These are phyloP conservation scores for Hibiscus mutabilis DNA, from an alignment of 345 rosid species.

Conservation along the genomic window DNA sequence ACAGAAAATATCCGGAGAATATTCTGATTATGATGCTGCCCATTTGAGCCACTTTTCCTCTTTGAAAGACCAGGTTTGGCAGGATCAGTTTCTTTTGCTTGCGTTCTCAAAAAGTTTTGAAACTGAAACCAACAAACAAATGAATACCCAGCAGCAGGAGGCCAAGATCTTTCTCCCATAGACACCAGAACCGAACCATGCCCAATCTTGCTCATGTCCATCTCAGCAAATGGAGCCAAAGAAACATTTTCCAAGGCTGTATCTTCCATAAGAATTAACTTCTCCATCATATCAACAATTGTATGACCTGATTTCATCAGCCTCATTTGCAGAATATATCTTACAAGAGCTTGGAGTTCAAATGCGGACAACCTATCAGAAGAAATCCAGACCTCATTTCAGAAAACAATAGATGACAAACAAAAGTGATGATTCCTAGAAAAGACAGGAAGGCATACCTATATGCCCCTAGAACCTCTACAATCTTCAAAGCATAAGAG, in stretches of 20 bases:
- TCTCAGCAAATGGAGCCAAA: constrained; percentile 87
- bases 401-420: constrained; percentile 16
- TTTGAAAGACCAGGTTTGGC: constrained; percentile 43
- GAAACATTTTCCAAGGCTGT: constrained; percentile 68
- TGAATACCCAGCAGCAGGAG: constrained; percentile 99
- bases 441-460: constrained; percentile 62
- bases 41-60: constrained; percentile 39
- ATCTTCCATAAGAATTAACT: constrained; percentile 82
- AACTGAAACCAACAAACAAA: constrained; percentile 99
- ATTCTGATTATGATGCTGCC: constrained; percentile 54
- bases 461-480: constrained; percentile 94
- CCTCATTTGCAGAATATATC: constrained; percentile 85
- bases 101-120: constrained; percentile 58
- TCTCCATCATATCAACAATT: constrained; percentile 89
- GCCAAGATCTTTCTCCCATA: constrained; percentile 99
- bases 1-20: constrained; percentile 86
- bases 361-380: constrained; percentile 83
- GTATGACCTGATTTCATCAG: constrained; percentile 63
- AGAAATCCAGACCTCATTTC: constrained; percentile 19
- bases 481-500: constrained; percentile 79
- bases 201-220: constrained; percentile 95
- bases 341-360: constrained; percentile 74
- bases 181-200: constrained; percentile 97
- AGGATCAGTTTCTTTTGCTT: constrained; percentile 54
- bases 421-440: constrained; percentile 6